A percentile compares a stretch with the other conserved stretches of the same genome.
Evolutionary conservation across 2,329 filamentous ascomycete genomes (phyloP).

Genomic region (Ascochyta fabae): DNA sequence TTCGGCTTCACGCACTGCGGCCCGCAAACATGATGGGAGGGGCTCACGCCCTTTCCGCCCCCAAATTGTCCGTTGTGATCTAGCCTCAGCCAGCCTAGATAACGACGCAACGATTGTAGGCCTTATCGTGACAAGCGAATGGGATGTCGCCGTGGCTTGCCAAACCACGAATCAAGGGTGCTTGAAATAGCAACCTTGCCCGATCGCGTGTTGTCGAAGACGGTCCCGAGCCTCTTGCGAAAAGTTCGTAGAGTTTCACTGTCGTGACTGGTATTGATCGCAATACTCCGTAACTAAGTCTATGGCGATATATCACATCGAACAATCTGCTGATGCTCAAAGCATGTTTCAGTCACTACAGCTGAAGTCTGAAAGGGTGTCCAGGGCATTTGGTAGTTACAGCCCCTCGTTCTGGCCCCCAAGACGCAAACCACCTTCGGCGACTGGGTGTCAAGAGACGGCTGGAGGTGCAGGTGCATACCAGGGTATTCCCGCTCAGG

Average conservation of each 20-base stretch:
- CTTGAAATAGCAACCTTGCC: conserved; percentile 1
- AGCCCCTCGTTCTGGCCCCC: conserved; percentile 9
- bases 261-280: not conserved
- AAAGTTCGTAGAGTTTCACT: not conserved
- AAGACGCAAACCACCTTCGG: conserved; percentile 2
- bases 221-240: not conserved
- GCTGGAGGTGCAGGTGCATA: conserved; percentile 3
- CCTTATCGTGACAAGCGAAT: conserved; percentile 5
- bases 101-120: conserved; percentile 1
- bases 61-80: conserved; percentile 2
- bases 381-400: not conserved
- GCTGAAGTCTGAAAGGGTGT: not conserved
- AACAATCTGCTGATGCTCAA: too few species aligned
- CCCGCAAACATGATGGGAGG: not conserved
- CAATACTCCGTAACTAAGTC: not conserved
- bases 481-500: not conserved
- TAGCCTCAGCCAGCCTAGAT: conserved; percentile 11
- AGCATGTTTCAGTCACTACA: not conserved
- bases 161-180: not conserved
- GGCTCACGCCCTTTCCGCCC: conserved; percentile 8
- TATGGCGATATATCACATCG: too few species aligned
- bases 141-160: conserved; percentile 2
- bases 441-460: conserved; percentile 2
- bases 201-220: conserved; percentile 11
- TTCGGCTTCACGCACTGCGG: not conserved